phyloP scores from a whole-genome alignment of 2,329 filamentous ascomycete genomes.

The Parastagonospora avenae region DNA sequence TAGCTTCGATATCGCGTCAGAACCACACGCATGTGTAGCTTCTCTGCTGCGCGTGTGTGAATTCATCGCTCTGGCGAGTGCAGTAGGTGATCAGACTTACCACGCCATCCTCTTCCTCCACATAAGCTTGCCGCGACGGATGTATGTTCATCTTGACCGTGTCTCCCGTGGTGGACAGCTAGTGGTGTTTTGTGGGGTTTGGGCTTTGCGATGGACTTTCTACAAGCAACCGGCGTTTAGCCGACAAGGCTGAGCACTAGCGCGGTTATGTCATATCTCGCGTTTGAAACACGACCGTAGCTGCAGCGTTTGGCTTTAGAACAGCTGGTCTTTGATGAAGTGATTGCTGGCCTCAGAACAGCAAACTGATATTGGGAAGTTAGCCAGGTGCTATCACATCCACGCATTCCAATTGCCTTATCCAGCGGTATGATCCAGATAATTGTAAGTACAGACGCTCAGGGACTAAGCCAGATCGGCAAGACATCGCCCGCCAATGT shows the following conservation, averaged over 20 bases:
- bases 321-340: slow-evolving; percentile 4
- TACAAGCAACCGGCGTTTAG: slow-evolving; percentile 20
- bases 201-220: slow-evolving; percentile 25
- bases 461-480: slow-evolving; percentile 35
- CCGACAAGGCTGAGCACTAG: slow-evolving; percentile 37
- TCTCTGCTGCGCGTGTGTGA: slow-evolving; percentile 16
- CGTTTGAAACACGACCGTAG: slow-evolving; percentile 18
- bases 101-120: slow-evolving; percentile 78
- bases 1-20: slow-evolving; percentile 7
- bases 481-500: slow-evolving; percentile 35
- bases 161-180: slow-evolving; percentile 17
- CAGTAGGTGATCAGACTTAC: slow-evolving; percentile 53
- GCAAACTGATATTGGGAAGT: background rate
- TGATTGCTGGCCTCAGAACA: slow-evolving; percentile 8
- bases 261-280: slow-evolving; percentile 31
- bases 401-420: background rate
- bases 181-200: slow-evolving; percentile 13
- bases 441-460: slow-evolving; percentile 25
- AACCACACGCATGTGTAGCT: slow-evolving; percentile 16
- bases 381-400: background rate
- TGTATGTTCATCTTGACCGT: slow-evolving; percentile 65
- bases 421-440: slow-evolving; percentile 20
- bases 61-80: background rate
- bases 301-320: slow-evolving; percentile 13
- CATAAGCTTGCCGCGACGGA: slow-evolving; percentile 88